Evolutionary conservation across 2,329 filamentous ascomycete species (phyloP), one percentile per base, ranked within the genome.

Genomic region (Nothopassalora personata): DNA sequence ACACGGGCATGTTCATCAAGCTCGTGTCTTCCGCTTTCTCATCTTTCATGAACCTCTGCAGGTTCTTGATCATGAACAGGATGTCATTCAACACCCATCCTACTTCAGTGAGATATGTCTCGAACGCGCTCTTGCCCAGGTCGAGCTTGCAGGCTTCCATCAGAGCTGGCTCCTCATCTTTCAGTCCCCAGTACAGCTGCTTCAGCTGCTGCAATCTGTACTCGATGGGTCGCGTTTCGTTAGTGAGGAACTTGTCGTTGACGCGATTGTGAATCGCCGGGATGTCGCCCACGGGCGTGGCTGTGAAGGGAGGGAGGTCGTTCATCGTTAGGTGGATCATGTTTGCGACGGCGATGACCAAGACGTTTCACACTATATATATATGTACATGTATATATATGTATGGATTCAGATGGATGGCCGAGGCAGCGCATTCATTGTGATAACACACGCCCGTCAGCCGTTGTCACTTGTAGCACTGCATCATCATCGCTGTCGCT

Each of bases 101-200:
- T 54, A 91, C 81, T 79, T 99, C 94, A 27, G 82, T 80, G 36
- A 94, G 68, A 66, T 84, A 79, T 31, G 89, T 79, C 79, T 97
- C 94, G 72, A 86, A 90, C 34, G 78, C 74, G 58, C 86, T 83
- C 80, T 96, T 96, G 73, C 85, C 83, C 64, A 97, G 78, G 71
- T 99, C 94, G 67, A 83, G 80, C 71, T 83, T 81, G 71, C 91
- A 83, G 23, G 93, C 91, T 73, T 90, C 88, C 65, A 85, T 72
- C 61, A 97, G 81, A 67, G 87, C 83, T 49, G 85, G 79, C 58
- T 86, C 82, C 72, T 90, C 87, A 79, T 97, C 93, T 65, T 86
- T 86, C 66, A 97, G 74, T 7, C 79, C 91, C 94, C 94, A 97
- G 80, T 96, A 97, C 58, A 97, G 86, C 81, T 91, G 93, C 68